Percentiles rank a stretch among this genome's conserved stretches.
These are phyloP conservation scores for Vaccinium corymbosum DNA, from an alignment of 148 eudicot species.

Conservation along the genomic window DNA sequence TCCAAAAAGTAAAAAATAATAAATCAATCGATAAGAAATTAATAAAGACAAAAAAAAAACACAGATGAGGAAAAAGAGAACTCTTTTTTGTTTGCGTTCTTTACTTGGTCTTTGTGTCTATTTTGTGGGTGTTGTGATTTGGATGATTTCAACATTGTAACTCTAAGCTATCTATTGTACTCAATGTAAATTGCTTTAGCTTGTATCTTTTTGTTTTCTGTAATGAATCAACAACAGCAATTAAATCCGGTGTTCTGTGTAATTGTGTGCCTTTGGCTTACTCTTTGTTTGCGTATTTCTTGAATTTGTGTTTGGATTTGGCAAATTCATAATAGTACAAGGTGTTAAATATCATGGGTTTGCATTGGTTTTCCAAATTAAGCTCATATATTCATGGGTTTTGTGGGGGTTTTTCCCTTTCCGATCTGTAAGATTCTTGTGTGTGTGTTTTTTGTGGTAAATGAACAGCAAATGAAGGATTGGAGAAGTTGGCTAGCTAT, in stretches of 20 bases:
- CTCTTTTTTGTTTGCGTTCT: too few relatives aligned
- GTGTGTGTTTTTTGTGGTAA: neutral
- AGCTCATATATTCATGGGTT: neutral
- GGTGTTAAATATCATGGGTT: neutral
- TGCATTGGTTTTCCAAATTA: neutral
- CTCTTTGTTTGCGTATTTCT: neutral
- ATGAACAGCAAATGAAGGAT: conserved; percentile 66
- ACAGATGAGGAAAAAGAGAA: too few relatives aligned
- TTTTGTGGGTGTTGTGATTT: too few relatives aligned
- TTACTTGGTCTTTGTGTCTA: too few relatives aligned
- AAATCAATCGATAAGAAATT: too few relatives aligned
- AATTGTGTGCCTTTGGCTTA: neutral
- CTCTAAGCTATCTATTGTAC: neutral
- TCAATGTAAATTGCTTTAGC: neutral
- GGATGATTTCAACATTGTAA: neutral
- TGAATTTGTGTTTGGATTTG: neutral
- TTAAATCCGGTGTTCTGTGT: neutral
- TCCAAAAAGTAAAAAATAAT: too few relatives aligned
- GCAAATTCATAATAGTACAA: neutral
- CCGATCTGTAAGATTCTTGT: neutral
- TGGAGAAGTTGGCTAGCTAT: conserved; percentile 83
- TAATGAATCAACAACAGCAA: neutral
- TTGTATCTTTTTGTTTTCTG: neutral
- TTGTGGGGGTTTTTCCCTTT: neutral
- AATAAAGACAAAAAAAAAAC: too few relatives aligned